Conservation (phyloP, 129 eudicot genomes). For the Flaveria trinervia region DNA sequence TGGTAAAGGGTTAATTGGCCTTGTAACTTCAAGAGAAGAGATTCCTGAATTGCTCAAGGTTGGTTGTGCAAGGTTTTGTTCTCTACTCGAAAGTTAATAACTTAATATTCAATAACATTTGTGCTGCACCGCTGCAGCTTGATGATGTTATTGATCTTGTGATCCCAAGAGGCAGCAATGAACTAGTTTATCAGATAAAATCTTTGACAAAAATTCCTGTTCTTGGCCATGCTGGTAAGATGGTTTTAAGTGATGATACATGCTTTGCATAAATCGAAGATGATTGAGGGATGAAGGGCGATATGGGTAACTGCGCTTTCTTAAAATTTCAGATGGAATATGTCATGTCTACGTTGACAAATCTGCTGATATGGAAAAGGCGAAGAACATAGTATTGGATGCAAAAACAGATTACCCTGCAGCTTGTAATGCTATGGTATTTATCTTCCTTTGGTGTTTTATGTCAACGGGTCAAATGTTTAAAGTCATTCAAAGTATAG, state of each 20-base stretch:
- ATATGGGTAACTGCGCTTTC: conserved; percentile 17
- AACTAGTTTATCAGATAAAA: conserved; percentile 91
- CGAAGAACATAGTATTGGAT: conserved; percentile 83
- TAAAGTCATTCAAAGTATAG: conserved; percentile 2
- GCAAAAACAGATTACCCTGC: conserved; percentile 98
- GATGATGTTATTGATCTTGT: conserved; percentile 99
- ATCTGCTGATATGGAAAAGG: conserved; percentile 87
- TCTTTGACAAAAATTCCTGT: conserved; percentile 92
- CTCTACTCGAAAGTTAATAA: background rate
- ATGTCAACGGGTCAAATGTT: background rate
- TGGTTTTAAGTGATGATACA: conserved; percentile 18
- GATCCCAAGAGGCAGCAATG: conserved; percentile 98
- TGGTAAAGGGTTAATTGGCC: conserved; percentile 83
- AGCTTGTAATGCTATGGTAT: conserved; percentile 98
- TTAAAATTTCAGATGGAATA: conserved; percentile 74
- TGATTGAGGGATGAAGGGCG: conserved; percentile 12
- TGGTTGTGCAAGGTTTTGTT: conserved; percentile 13
- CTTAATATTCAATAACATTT: conserved; percentile 21
- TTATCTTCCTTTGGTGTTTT: conserved; percentile 15
- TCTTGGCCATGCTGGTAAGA: conserved; percentile 92
- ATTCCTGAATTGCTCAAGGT: conserved; percentile 98
- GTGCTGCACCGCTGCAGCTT: conserved; percentile 47
- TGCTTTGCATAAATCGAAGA: conserved; percentile 20
- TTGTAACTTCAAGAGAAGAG: conserved; percentile 92
- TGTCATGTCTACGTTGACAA: conserved; percentile 98